Percentiles rank a stretch among this genome's conserved stretches.
phyloP scores from a whole-genome alignment of 345 rosid genomes.

The Hibiscus mutabilis region DNA sequence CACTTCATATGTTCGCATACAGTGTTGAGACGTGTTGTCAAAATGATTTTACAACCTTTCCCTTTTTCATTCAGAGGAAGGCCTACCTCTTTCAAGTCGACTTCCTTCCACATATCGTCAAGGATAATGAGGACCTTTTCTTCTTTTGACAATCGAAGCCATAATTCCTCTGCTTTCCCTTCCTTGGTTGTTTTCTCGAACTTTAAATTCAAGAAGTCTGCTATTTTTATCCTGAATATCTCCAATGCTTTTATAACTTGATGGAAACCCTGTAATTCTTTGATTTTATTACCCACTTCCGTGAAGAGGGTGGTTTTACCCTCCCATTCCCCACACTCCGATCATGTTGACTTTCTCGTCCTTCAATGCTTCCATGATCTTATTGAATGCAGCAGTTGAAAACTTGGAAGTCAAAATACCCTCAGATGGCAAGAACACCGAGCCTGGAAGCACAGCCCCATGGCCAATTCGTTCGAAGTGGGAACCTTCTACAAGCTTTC shows the following conservation, averaged over 20 bases:
- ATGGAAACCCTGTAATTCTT: not conserved
- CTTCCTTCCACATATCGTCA: not conserved
- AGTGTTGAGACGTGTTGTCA: not conserved
- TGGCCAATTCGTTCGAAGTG: not conserved
- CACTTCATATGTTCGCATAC: not conserved
- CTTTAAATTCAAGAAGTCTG: not conserved
- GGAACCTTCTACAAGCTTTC: not conserved
- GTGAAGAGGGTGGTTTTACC: not conserved
- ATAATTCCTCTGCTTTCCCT: not conserved
- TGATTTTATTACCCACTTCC: not conserved
- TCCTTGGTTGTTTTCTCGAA: not conserved
- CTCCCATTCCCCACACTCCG: constrained; percentile 8
- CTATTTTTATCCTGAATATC: not conserved
- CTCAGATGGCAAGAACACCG: not conserved
- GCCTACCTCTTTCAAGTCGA: not conserved
- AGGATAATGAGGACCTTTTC: not conserved
- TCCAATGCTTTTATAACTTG: not conserved
- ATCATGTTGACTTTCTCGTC: not conserved
- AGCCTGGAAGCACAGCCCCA: not conserved
- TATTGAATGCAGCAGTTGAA: not conserved
- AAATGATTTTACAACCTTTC: not conserved
- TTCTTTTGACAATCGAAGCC: not conserved
- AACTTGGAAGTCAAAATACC: not conserved
- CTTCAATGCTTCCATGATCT: not conserved
- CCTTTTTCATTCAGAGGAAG: not conserved